Conservation (phyloP, 208 protist species). For the Acanthamoeba sp. region DNA sequence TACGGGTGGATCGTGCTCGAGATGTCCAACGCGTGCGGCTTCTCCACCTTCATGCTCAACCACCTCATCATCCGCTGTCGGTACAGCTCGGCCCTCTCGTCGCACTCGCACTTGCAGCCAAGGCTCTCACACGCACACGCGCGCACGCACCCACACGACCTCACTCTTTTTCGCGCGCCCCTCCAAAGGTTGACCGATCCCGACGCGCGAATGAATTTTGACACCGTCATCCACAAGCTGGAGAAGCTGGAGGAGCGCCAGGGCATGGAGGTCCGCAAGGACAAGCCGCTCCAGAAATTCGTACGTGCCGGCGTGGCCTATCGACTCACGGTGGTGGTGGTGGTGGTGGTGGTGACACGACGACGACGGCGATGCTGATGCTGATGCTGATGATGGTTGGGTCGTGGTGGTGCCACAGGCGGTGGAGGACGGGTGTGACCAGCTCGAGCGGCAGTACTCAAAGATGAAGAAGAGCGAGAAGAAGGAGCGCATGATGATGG, state of each 20-base stretch:
- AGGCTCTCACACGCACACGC: too few relatives aligned
- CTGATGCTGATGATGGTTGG: neutral
- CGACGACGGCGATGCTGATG: too few relatives aligned
- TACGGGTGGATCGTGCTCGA: conserved; percentile 68
- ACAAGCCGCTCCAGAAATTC: conserved; percentile 18
- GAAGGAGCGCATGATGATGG: conserved; percentile 27
- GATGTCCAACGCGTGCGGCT: conserved; percentile 46
- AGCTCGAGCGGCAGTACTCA: neutral
- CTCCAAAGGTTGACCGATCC: conserved; percentile 48
- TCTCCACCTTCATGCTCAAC: conserved; percentile 53
- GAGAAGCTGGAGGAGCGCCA: conserved; percentile 46
- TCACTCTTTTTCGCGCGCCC: too few relatives aligned
- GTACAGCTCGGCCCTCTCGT: neutral
- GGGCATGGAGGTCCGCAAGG: conserved; percentile 62
- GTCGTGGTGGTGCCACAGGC: neutral
- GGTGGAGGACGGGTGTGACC: conserved; percentile 12
- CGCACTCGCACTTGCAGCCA: too few relatives aligned
- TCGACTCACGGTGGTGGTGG: too few relatives aligned
- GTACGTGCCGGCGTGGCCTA: neutral
- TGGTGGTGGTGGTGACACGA: too few relatives aligned
- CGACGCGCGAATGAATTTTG: conserved; percentile 55
- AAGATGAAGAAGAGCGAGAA: conserved; percentile 54
- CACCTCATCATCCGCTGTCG: conserved; percentile 45
- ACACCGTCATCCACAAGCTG: conserved; percentile 65
- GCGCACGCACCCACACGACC: too few relatives aligned